A percentile compares a stretch with the other conserved stretches of the same genome.
Conservation (phyloP, 1,284 basidiomycete genomes). For the Laetiporus sulphureus region DNA sequence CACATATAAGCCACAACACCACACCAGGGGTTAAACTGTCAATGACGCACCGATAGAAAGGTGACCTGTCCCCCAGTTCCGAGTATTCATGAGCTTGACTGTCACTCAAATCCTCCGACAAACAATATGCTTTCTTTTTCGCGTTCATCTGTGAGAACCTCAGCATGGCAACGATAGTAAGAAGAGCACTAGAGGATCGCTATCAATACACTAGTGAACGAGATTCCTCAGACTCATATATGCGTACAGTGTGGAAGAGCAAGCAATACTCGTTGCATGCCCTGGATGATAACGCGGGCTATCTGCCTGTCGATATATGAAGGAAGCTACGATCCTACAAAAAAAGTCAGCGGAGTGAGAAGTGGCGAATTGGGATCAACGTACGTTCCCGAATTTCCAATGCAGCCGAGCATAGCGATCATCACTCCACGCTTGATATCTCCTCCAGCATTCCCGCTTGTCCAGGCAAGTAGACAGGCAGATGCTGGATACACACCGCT, state of each 20-base stretch:
- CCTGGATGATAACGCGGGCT: constrained; percentile 3
- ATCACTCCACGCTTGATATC: constrained; percentile 65
- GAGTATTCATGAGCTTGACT: background rate
- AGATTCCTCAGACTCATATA: background rate
- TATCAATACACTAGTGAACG: background rate
- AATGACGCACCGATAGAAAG: background rate
- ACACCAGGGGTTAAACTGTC: too few relatives aligned
- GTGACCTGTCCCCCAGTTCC: background rate
- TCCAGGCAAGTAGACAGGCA: constrained; percentile 54
- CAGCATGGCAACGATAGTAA: background rate
- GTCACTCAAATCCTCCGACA: background rate
- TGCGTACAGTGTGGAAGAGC: background rate
- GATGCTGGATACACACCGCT: constrained; percentile 58
- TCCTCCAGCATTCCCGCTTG: constrained; percentile 59
- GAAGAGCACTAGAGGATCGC: background rate
- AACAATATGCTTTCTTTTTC: background rate
- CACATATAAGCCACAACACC: too few relatives aligned
- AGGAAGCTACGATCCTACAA: background rate
- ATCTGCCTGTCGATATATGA: constrained; percentile 1
- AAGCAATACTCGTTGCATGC: constrained; percentile 1
- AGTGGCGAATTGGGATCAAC: background rate
- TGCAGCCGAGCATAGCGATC: constrained; percentile 59
- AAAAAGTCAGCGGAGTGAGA: background rate
- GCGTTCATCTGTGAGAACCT: background rate
- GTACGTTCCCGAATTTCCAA: constrained; percentile 52